phyloP scores from a whole-genome alignment of 2,329 filamentous ascomycete genomes.

The Neonectria coccinea region DNA sequence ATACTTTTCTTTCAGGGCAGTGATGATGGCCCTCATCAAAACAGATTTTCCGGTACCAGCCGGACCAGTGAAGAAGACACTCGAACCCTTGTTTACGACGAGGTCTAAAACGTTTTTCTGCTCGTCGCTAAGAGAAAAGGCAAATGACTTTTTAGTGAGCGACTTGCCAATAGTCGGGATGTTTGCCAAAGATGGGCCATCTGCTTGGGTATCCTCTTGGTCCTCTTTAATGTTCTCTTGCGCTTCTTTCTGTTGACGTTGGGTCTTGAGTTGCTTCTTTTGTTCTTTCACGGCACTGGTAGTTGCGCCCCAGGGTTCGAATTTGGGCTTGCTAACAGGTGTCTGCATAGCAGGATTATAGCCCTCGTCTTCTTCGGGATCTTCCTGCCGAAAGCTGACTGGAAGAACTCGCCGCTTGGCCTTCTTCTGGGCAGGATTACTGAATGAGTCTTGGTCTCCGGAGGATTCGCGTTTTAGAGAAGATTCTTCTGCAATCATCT shows the following conservation, averaged over 20 bases:
- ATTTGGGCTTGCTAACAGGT: constrained; percentile 44
- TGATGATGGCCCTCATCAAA: constrained; percentile 90
- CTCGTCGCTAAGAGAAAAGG: constrained; percentile 82
- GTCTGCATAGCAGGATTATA: constrained; percentile 31
- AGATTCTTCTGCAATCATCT: constrained; percentile 38
- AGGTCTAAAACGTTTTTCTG: constrained; percentile 86
- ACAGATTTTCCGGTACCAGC: constrained; percentile 98
- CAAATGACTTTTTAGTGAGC: constrained; percentile 54
- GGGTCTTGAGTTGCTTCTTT: constrained; percentile 78
- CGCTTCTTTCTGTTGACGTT: constrained; percentile 54
- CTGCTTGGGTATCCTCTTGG: constrained; percentile 51
- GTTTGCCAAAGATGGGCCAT: background rate
- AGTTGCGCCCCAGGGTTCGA: constrained; percentile 37
- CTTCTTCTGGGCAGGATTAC: constrained; percentile 46
- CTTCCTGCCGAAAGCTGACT: constrained; percentile 52
- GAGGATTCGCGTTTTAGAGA: constrained; percentile 59
- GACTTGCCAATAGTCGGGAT: background rate
- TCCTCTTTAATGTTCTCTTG: constrained; percentile 54
- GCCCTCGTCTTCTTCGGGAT: constrained; percentile 48
- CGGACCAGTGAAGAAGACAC: constrained; percentile 97
- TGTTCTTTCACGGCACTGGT: constrained; percentile 67
- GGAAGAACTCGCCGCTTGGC: constrained; percentile 76
- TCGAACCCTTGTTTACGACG: constrained; percentile 83
- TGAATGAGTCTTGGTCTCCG: constrained; percentile 44
- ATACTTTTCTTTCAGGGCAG: constrained; percentile 81